phyloP scores from a whole-genome alignment of 1,284 basidiomycete genomes.

The Ustilago nuda region DNA sequence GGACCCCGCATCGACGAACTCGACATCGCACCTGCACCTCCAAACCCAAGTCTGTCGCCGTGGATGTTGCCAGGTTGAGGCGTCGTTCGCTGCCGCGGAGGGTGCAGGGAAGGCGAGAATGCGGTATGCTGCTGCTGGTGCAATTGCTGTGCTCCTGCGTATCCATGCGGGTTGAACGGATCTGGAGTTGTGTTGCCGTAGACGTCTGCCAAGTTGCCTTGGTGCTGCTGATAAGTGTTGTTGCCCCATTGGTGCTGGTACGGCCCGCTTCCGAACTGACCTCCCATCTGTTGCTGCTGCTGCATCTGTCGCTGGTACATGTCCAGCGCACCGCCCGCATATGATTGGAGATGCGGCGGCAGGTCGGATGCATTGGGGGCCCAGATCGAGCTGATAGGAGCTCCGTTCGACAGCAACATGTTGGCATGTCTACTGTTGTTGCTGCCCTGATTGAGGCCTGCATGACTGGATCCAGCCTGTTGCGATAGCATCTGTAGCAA shows the following conservation, averaged over 20 bases:
- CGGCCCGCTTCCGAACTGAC: background rate
- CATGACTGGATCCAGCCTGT: background rate
- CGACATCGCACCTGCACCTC: background rate
- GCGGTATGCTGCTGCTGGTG: constrained; percentile 5
- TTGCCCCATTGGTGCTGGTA: constrained; percentile 21
- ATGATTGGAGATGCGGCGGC: constrained; percentile 25
- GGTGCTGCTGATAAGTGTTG: constrained; percentile 18
- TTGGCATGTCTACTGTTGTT: constrained; percentile 9
- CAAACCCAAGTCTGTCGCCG: constrained; percentile 16
- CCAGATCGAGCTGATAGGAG: constrained; percentile 51
- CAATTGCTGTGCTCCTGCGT: constrained; percentile 20
- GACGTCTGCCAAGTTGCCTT: constrained; percentile 11
- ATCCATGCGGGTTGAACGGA: constrained; percentile 42
- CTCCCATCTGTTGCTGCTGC: constrained; percentile 11
- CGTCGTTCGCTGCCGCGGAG: constrained; percentile 19
- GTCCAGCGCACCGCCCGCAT: constrained; percentile 13
- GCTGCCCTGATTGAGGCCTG: background rate
- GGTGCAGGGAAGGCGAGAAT: background rate
- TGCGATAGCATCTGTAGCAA: constrained; percentile 43
- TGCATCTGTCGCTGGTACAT: constrained; percentile 20
- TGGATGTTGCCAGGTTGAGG: constrained; percentile 23
- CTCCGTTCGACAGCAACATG: constrained; percentile 33
- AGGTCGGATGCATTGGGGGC: constrained; percentile 30
- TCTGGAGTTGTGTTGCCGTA: constrained; percentile 41
- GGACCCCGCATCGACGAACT: constrained; percentile 11